Conservation (phyloP, 192 early-diverging fungal species). For the Cladochytrium replicatum region DNA sequence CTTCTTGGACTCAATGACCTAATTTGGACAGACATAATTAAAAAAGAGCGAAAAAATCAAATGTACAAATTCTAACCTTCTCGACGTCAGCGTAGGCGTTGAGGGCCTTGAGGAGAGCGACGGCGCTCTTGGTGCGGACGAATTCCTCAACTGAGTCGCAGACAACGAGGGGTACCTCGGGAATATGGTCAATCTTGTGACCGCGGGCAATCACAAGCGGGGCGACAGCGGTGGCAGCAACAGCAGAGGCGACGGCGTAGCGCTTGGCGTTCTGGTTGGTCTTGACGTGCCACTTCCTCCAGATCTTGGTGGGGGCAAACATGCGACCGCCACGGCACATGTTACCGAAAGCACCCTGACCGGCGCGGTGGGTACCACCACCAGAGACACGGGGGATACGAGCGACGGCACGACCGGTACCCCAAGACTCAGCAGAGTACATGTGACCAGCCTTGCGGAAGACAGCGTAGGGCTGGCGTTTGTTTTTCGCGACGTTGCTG, state of each 20-base stretch:
- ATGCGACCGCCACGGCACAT: constrained; percentile 99
- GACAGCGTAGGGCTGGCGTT: constrained; percentile 92
- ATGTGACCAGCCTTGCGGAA: constrained; percentile 95
- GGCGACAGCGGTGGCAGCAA: constrained; percentile 88
- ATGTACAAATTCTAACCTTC: too few species aligned
- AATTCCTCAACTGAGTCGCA: constrained; percentile 67
- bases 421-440: constrained; percentile 97
- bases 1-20: constrained; percentile 89
- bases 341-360: constrained; percentile 99
- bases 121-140: constrained; percentile 88
- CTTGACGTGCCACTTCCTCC: constrained; percentile 99
- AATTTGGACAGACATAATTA: too few species aligned
- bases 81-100: constrained; percentile 90
- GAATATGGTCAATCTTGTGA: constrained; percentile 85
- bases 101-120: constrained; percentile 79
- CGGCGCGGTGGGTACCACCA: constrained; percentile 91
- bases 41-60: too few species aligned
- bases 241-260: constrained; percentile 90
- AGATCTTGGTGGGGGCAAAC: constrained; percentile 99
- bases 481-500: constrained; percentile 99
- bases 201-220: constrained; percentile 91
- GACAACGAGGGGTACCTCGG: constrained; percentile 92
- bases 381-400: constrained; percentile 98
- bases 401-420: constrained; percentile 92
- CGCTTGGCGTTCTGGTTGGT: constrained; percentile 98